Conservation (phyloP, 257 asterid genomes). For the Sherardia arvensis region DNA sequence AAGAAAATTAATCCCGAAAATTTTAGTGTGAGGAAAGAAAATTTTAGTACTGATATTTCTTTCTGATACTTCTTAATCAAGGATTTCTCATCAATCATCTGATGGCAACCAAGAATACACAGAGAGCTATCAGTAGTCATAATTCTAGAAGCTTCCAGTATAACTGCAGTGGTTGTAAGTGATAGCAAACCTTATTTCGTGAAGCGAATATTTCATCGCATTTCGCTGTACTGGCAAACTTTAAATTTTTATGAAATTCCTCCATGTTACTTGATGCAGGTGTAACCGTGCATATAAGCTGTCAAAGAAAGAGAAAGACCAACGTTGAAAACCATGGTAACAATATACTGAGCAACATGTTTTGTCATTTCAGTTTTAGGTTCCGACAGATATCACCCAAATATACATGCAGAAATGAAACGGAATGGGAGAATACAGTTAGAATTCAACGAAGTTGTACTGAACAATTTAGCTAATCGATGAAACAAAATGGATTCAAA, state of each 20-base stretch:
- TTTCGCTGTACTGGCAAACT: slow-evolving; percentile 98
- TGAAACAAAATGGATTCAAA: background rate
- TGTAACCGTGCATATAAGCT: slow-evolving; percentile 96
- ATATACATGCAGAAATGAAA: background rate
- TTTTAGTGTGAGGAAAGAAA: no score
- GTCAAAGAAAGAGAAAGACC: slow-evolving; percentile 16
- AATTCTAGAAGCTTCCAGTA: slow-evolving; percentile 10
- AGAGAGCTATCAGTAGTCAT: slow-evolving; percentile 10
- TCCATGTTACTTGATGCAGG: slow-evolving; percentile 98
- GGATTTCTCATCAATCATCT: slow-evolving; percentile 98
- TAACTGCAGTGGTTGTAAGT: slow-evolving; percentile 2
- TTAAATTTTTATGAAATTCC: slow-evolving; percentile 94
- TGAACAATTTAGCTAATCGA: background rate
- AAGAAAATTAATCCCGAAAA: slow-evolving; percentile 54
- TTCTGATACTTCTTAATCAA: slow-evolving; percentile 95
- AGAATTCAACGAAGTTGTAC: background rate
- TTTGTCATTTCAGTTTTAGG: background rate
- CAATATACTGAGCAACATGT: background rate
- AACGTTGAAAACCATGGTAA: no score
- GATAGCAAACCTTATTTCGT: slow-evolving; percentile 69
- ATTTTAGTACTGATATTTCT: slow-evolving; percentile 80
- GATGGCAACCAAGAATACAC: slow-evolving; percentile 15
- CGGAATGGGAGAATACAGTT: background rate
- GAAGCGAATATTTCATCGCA: slow-evolving; percentile 88
- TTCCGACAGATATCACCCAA: background rate